These are phyloP conservation scores for Corallochytrium limacisporum DNA, from an alignment of 78 protist species.

Conservation along the genomic window DNA sequence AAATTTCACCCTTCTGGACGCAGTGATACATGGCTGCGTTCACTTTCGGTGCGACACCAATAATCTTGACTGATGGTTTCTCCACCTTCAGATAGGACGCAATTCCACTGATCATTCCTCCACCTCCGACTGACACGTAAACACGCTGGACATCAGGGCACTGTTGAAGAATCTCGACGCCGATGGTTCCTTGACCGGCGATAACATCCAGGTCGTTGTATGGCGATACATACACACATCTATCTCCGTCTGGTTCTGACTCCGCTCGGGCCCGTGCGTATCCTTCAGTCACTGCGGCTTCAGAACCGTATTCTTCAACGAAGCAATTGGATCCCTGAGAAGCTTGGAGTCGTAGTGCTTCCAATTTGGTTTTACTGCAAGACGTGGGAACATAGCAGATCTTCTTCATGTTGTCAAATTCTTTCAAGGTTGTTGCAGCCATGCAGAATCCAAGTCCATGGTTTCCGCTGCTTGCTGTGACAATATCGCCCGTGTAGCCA, in stretches of 20 bases:
- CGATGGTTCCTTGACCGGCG: constrained; percentile 9
- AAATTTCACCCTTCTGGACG: neutral
- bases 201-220: constrained; percentile 15
- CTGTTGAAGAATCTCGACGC: neutral
- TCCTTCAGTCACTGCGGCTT: no score
- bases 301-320: no score
- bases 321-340: no score
- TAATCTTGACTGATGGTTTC: neutral
- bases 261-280: no score
- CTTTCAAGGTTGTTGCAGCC: no score
- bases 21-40: neutral
- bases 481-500: neutral
- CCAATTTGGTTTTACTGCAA: no score
- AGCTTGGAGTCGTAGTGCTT: no score
- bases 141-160: neutral
- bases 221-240: neutral
- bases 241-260: neutral
- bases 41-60: neutral
- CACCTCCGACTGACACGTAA: constrained; percentile 13
- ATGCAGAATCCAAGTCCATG: constrained; percentile 10
- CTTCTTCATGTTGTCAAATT: no score
- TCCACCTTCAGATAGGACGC: neutral
- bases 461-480: constrained; percentile 18
- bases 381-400: no score
- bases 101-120: constrained; percentile 11